Evolutionary conservation across 2,329 filamentous ascomycete species (phyloP).

Genomic region (Dothideomycetes sp.): DNA sequence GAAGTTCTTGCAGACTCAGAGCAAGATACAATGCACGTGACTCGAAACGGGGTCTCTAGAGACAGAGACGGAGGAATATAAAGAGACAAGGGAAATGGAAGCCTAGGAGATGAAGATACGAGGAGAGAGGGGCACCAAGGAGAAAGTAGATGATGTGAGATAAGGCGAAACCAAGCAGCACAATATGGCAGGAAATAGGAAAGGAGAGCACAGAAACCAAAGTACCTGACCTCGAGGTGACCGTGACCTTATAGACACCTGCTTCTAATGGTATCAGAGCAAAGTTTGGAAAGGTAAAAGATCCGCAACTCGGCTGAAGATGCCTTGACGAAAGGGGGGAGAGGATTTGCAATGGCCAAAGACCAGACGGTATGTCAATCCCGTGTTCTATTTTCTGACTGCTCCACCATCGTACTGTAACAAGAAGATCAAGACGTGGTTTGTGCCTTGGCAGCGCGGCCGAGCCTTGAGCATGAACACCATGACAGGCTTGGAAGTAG

Average conservation of each 20-base stretch:
- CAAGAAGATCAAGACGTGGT: conserved; percentile 2
- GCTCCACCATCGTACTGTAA: background rate
- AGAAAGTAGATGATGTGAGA: too few relatives aligned
- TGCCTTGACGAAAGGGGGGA: conserved; percentile 1
- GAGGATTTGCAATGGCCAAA: background rate
- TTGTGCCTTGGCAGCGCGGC: conserved; percentile 5
- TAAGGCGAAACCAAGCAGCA: background rate
- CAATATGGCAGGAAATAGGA: background rate
- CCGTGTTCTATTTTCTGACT: conserved; percentile 2
- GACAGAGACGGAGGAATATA: background rate
- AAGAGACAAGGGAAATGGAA: background rate
- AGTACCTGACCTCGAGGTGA: background rate
- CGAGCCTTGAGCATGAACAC: conserved; percentile 1
- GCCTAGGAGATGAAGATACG: background rate
- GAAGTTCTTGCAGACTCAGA: too few relatives aligned
- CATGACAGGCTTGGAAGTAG: too few relatives aligned
- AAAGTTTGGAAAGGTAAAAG: background rate
- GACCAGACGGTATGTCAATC: background rate
- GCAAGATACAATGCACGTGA: too few relatives aligned
- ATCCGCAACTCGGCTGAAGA: background rate
- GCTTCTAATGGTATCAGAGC: background rate
- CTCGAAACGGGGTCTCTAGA: too few relatives aligned
- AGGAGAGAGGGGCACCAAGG: background rate
- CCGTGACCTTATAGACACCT: background rate
- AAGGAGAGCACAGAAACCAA: background rate